Percentiles rank a stretch among this genome's conserved stretches.
phyloP scores from a whole-genome alignment of 192 early-diverging fungal species.

The Backusella mclennaniae region DNA sequence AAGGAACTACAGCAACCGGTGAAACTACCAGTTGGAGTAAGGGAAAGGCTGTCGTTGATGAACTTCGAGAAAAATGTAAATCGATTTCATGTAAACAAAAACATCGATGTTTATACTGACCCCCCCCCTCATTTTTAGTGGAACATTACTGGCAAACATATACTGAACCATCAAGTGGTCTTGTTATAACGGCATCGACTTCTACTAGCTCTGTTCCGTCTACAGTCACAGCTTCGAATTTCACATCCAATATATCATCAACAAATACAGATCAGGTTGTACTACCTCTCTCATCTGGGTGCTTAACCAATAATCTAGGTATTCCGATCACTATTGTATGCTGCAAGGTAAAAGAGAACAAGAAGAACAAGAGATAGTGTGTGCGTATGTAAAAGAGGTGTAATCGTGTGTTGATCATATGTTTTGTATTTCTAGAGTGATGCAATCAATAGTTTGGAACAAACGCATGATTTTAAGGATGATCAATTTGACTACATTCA shows the following conservation, averaged over 20 bases:
- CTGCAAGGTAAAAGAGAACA: constrained; percentile 60
- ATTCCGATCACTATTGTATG: constrained; percentile 89
- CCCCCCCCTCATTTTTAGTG: constrained; percentile 38
- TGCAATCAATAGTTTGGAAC: constrained; percentile 68
- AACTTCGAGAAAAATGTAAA: constrained; percentile 64
- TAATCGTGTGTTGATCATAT: not conserved
- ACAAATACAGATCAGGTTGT: constrained; percentile 49
- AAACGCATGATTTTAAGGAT: constrained; percentile 81
- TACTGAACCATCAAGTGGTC: constrained; percentile 44
- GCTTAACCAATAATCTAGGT: constrained; percentile 82
- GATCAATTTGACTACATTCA: constrained; percentile 97
- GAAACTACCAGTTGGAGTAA: constrained; percentile 48
- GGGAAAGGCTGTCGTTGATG: constrained; percentile 67
- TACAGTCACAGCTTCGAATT: constrained; percentile 16
- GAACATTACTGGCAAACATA: constrained; percentile 73
- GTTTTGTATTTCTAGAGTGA: constrained; percentile 49
- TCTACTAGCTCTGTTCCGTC: constrained; percentile 35
- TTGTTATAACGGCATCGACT: constrained; percentile 21
- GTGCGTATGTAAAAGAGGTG: not conserved
- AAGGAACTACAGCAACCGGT: constrained; percentile 39
- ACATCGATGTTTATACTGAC: not conserved
- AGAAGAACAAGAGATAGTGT: not conserved
- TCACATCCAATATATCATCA: constrained; percentile 20
- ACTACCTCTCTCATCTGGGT: constrained; percentile 75
- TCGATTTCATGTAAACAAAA: not conserved